Evolutionary conservation across 495 filamentous ascomycete species (phyloP), one percentile per base, ranked within the genome.

Genomic region (Lepraria neglecta): DNA sequence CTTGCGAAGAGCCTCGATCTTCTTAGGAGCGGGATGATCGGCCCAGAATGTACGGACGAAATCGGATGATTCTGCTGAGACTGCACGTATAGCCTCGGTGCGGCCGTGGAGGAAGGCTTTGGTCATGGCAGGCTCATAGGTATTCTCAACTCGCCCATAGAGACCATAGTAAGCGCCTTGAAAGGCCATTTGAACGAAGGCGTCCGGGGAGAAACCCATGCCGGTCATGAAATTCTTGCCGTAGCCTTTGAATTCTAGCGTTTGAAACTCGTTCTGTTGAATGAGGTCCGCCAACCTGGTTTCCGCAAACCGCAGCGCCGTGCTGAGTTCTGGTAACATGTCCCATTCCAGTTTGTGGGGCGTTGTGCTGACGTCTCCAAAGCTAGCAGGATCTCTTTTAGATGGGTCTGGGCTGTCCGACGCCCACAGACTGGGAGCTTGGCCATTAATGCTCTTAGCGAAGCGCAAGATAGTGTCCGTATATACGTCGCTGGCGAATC

Each of bases 121-220:
- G 17, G 94, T 98, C 94, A 98, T 98, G 31, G 94, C 91, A 17
- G 94, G 95, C 73, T 98, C 94, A 71, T 98, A 98, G 3, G 89
- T 92, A 69, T 89, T 95, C 73, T 97, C 94, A 6, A 96, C 80
- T 5, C 90, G 84, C 6, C 94, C 94, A 67, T 98, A 98, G 38
- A 98, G 84, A 33, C 95, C 94, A 68, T 97, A 98, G 77, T 98
- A 97, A 15, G 95, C 94, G 31, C 94, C 94, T 73, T 98, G 94
- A 77, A 96, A 97, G 4, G 94, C 95, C 94, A 97, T 97, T 72
- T 98, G 94, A 35, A 98, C 89, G 66, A 96, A 98, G 2, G 94
- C 94, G 71, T 98, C 94, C 0, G 94, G 94, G 0, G 94, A 97
- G 71, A 97, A 95, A 28, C 95, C 95, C 82, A 90, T 91, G 0